Conservation (phyloP, 805 yeast genomes). For the Priceomyces medius region DNA sequence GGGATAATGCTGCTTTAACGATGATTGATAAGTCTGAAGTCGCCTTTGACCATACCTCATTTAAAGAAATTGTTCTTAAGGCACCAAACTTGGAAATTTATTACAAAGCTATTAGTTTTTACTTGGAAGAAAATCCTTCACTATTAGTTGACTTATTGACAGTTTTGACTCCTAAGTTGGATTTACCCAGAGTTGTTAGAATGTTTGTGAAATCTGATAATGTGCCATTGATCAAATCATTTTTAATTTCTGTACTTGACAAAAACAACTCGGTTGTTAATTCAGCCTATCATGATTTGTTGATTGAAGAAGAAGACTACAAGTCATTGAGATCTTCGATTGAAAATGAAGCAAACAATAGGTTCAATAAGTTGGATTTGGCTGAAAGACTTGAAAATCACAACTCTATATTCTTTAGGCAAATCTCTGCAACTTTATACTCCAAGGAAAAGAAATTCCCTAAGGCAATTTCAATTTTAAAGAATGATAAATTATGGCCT, state of each 20-base stretch:
- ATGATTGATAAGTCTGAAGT: slow-evolving; percentile 94
- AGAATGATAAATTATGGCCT: slow-evolving; percentile 90
- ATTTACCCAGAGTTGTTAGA: slow-evolving; percentile 90
- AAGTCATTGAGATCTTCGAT: slow-evolving; percentile 84
- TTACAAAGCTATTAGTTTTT: slow-evolving; percentile 95
- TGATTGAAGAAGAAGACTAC: slow-evolving; percentile 96
- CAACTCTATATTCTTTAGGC: slow-evolving; percentile 87
- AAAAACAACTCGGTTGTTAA: slow-evolving; percentile 91
- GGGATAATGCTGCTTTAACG: slow-evolving; percentile 97
- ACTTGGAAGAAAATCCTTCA: slow-evolving; percentile 88
- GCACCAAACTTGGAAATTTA: slow-evolving; percentile 95
- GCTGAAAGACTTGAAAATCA: slow-evolving; percentile 94
- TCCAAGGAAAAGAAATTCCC: slow-evolving; percentile 92
- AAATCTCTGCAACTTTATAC: slow-evolving; percentile 91
- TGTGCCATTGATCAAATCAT: slow-evolving; percentile 93
- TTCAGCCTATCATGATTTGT: slow-evolving; percentile 90
- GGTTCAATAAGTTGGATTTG: slow-evolving; percentile 87
- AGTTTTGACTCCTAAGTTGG: slow-evolving; percentile 84
- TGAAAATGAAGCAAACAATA: slow-evolving; percentile 73
- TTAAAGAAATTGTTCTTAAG: slow-evolving; percentile 92
- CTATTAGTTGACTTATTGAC: slow-evolving; percentile 82
- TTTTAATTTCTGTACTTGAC: slow-evolving; percentile 84
- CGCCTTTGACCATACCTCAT: slow-evolving; percentile 89
- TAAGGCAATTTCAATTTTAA: slow-evolving; percentile 84
- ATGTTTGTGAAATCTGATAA: slow-evolving; percentile 94